A percentile compares a stretch with the other conserved stretches of the same genome.
Evolutionary conservation across 2,329 filamentous ascomycete genomes (phyloP).

Genomic region (Phyllosticta capitalensis): DNA sequence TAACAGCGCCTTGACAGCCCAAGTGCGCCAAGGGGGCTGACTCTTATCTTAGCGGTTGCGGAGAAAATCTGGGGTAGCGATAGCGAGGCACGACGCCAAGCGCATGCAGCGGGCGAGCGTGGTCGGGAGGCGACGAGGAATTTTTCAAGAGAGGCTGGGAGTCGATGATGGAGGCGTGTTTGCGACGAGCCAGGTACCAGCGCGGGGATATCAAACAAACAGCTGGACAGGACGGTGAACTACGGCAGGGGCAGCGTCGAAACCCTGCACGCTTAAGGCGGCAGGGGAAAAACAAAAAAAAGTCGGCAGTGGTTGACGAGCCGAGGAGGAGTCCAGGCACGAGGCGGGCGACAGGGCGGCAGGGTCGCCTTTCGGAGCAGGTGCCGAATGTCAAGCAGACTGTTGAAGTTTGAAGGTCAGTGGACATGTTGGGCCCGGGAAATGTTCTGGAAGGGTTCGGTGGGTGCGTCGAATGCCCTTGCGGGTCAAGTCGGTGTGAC

Average conservation of each 20-base stretch:
- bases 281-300: neutral
- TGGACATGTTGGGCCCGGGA: neutral
- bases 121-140: neutral
- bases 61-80: conserved; percentile 10
- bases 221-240: neutral
- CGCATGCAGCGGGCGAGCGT: no score
- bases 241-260: neutral
- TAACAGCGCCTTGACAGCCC: neutral
- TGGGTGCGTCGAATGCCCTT: neutral
- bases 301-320: neutral
- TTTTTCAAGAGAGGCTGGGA: neutral
- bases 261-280: neutral
- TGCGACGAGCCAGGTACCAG: neutral
- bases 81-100: neutral
- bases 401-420: neutral
- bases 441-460: conserved; percentile 9
- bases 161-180: neutral
- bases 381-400: neutral
- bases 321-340: neutral
- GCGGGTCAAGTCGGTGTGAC: conserved; percentile 9
- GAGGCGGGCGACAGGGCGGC: neutral
- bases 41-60: conserved; percentile 3
- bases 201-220: neutral
- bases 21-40: neutral
- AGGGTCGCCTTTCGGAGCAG: neutral